Base-by-base conservation (phyloP, 2,329 filamentous ascomycete genomes). In the Metarhizium humberi region DNA sequence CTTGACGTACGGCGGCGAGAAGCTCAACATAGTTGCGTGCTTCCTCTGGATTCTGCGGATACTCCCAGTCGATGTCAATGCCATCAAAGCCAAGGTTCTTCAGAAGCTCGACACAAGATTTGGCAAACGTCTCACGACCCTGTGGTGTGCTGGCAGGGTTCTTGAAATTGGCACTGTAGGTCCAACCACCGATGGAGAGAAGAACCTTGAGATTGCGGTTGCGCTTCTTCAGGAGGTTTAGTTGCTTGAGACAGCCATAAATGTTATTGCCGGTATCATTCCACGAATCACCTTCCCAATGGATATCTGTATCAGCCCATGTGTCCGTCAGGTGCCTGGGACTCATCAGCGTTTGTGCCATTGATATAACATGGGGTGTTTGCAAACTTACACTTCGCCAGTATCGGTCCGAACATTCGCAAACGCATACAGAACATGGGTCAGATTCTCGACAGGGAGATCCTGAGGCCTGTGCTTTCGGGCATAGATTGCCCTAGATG, bases 101-200 rank as follows among this genome's bases (percentile, higher is more conserved):
- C 62, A 97, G 76, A 40, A 96, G 73, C 25, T 84, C 78, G 1
- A 95, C 86, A 38, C 88, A 86, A 32, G 81, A 83, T 52, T 79
- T 75, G 8, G 90, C 92, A 71, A 96, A 96, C 1, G 67, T 78
- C 34, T 77, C 75, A 7, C 91, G 81, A 8, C 90, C 90, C 29
- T 79, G 71, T 0, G 82, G 76, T 0, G 87, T 90, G 46, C 87
- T 87, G 1, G 87, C 86, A 0, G 90, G 87, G 32, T 72, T 74
- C n/a, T 81, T 79, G 71, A 96, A 95, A 73, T 95, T 94, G 69
- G 81, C 75, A 59, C 86, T 89, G 70, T 95, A 96, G 0, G 91
- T 95, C 91, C 91, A 96, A 52, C 92, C 92, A 58, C 92, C 92
- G 58, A 96, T 89, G 54, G 87, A 91, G 4, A 96, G 80, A 13